Evolutionary conservation across 2,329 filamentous ascomycete genomes (phyloP), one percentile per base, ranked within the genome.

Genomic region (Dothiorella sarmentorum): DNA sequence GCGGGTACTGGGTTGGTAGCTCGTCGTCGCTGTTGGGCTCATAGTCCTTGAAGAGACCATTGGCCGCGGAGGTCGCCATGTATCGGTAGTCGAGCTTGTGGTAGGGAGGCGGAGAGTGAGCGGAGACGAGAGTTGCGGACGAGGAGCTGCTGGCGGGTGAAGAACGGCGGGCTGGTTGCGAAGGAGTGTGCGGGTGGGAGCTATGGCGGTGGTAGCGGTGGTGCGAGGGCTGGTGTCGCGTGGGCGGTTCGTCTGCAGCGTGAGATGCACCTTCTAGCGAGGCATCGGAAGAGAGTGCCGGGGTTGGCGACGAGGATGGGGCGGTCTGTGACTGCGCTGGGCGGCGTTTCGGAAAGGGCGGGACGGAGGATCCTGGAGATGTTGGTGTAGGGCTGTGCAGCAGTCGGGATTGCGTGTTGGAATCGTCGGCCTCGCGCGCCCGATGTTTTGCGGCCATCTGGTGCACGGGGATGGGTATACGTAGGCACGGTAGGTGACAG

Each of bases 41-140:
- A 22, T 40, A 53, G 22, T 40, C 33, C 49, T 53, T 27, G 35
- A 59, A 33, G 27, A 52, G 45, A 13, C 37, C 27, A 49, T 37
- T 52, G 52, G 59, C 35, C n/a, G 33, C 24, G 15, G 56, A 18
- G 22, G 35, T 33, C 29, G 59, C 59, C 59, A 60, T 61, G 47
- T 55, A 60, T 22, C 31, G 27, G 52, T 47, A 44, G 37, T 57
- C 51, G 43, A 49, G 18, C 3, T 18, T 33, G 45, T 17, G 37
- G 10, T 18, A 22, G 26, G 56, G 45, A 27, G 56, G 40, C 31
- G 56, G 42, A 13, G 52, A 53, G n/a, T 10, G 22, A 24, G 45
- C 49, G 44, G 57, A 38, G 13, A 31, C 57, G 18, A 60, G 29
- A 29, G 52, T 55, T 13, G 57, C 42, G 35, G 56, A 60, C 15